Evolutionary conservation across 2,329 filamentous ascomycete species (phyloP).

Genomic region (Talaromyces sp.): DNA sequence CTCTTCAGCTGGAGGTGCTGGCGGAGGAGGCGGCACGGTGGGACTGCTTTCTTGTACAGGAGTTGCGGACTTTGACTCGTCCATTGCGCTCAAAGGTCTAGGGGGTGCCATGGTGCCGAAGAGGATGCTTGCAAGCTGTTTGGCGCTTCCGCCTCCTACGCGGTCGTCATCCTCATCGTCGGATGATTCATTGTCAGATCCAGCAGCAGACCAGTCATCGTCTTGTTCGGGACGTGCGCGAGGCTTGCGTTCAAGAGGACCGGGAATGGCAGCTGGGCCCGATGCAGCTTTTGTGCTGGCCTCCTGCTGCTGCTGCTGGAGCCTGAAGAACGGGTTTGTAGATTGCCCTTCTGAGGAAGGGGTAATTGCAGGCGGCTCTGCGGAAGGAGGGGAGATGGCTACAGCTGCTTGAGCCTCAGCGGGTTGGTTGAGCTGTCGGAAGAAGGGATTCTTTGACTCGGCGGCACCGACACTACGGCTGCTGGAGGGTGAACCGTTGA

Average conservation of each 20-base stretch:
- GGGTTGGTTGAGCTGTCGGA: conserved; percentile 78
- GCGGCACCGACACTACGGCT: conserved; percentile 59
- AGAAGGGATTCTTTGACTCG: conserved; percentile 93
- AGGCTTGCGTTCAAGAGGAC: conserved; percentile 49
- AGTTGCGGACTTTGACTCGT: conserved; percentile 55
- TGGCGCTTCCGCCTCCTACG: conserved; percentile 77
- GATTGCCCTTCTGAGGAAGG: conserved; percentile 56
- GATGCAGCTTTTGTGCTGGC: conserved; percentile 53
- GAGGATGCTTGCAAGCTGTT: conserved; percentile 88
- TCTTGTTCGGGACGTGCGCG: conserved; percentile 59
- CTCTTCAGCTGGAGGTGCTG: conserved; percentile 28
- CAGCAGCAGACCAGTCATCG: conserved; percentile 74
- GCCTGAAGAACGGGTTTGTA: conserved; percentile 95
- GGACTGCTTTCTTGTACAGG: conserved; percentile 49
- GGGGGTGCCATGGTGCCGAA: conserved; percentile 97
- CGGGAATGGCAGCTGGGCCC: conserved; percentile 44
- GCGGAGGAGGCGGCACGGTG: conserved; percentile 34
- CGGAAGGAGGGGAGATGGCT: conserved; percentile 45
- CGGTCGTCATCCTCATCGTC: conserved; percentile 74
- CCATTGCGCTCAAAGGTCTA: conserved; percentile 78
- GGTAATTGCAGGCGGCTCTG: conserved; percentile 40
- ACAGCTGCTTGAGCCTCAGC: conserved; percentile 51
- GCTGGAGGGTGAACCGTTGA: conserved; percentile 45
- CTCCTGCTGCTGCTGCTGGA: conserved; percentile 55
- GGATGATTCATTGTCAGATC: conserved; percentile 72